A percentile compares a stretch with the other conserved stretches of the same genome.
Conservation (phyloP, 768 basidiomycete genomes). For the Mycena galericulata region DNA sequence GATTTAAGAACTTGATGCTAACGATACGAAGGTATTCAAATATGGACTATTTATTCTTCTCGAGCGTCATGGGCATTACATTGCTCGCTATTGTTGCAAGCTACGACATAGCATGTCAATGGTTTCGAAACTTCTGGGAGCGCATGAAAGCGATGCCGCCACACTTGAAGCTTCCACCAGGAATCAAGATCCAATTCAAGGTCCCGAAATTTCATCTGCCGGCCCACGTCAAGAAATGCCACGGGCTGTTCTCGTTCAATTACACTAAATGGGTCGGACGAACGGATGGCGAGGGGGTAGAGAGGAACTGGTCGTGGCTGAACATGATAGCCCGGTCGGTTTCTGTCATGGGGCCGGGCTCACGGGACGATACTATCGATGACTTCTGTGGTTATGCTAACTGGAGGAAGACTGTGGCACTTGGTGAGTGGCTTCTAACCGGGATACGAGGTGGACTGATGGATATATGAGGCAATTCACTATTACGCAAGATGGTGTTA, state of each 20-base stretch:
- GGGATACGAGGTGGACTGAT: not conserved
- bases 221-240: constrained; percentile 32
- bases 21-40: constrained; percentile 32
- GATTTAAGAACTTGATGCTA: not conserved
- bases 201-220: constrained; percentile 43
- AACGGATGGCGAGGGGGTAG: constrained; percentile 39
- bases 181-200: not conserved
- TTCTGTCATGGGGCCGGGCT: constrained; percentile 33
- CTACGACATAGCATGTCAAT: constrained; percentile 46
- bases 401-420: constrained; percentile 21
- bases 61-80: not conserved
- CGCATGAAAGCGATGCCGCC: constrained; percentile 23
- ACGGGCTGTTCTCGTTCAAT: constrained; percentile 36
- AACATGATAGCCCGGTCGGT: constrained; percentile 33
- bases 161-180: not conserved
- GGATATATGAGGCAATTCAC: not conserved
- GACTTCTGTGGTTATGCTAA: constrained; percentile 32
- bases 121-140: constrained; percentile 26
- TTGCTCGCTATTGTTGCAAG: constrained; percentile 17
- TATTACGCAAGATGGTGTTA: constrained; percentile 14
- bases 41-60: constrained; percentile 38
- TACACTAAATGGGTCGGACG: constrained; percentile 31
- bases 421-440: not conserved
- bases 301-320: constrained; percentile 34
- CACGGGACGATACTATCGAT: constrained; percentile 31